Percentiles rank a stretch among this genome's conserved stretches.
Evolutionary conservation across 768 basidiomycete genomes (phyloP).

Genomic region (Rhizopogon vulgaris): DNA sequence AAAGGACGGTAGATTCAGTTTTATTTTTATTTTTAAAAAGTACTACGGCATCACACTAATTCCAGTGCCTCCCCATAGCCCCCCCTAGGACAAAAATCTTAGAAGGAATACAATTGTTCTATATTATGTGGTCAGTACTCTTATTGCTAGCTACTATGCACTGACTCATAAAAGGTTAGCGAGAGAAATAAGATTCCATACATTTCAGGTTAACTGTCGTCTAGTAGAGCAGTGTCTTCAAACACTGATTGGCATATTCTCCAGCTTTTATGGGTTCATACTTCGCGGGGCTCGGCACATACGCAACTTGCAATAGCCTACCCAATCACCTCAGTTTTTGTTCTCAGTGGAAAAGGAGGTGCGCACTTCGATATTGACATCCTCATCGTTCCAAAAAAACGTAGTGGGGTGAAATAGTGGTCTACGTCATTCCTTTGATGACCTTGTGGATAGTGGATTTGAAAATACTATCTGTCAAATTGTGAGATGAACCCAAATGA

Average conservation of each 20-base stretch:
- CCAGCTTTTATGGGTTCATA: slow-evolving; percentile 73
- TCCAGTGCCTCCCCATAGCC: too few relatives aligned
- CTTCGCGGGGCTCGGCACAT: slow-evolving; percentile 42
- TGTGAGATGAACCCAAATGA: neutral
- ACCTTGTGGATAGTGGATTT: slow-evolving; percentile 87
- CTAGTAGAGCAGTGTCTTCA: slow-evolving; percentile 40
- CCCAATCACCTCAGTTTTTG: slow-evolving; percentile 20
- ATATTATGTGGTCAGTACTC: too few relatives aligned
- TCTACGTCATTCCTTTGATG: slow-evolving; percentile 64
- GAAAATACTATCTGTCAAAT: slow-evolving; percentile 69
- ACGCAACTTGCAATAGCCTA: slow-evolving; percentile 44
- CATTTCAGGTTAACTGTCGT: slow-evolving; percentile 52
- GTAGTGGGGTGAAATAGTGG: slow-evolving; percentile 78
- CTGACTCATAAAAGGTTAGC: neutral
- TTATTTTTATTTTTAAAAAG: too few relatives aligned
- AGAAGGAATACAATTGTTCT: too few relatives aligned
- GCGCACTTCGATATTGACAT: slow-evolving; percentile 70
- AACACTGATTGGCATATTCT: slow-evolving; percentile 71
- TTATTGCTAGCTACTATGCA: too few relatives aligned
- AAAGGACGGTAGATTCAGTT: too few relatives aligned
- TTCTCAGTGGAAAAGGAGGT: too few relatives aligned
- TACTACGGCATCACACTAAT: too few relatives aligned
- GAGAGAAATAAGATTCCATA: slow-evolving; percentile 48
- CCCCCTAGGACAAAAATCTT: too few relatives aligned
- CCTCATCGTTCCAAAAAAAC: slow-evolving; percentile 90